These are phyloP conservation scores for Lathyrus oleraceus DNA, from an alignment of 306 rosid genomes.

Conservation along the genomic window DNA sequence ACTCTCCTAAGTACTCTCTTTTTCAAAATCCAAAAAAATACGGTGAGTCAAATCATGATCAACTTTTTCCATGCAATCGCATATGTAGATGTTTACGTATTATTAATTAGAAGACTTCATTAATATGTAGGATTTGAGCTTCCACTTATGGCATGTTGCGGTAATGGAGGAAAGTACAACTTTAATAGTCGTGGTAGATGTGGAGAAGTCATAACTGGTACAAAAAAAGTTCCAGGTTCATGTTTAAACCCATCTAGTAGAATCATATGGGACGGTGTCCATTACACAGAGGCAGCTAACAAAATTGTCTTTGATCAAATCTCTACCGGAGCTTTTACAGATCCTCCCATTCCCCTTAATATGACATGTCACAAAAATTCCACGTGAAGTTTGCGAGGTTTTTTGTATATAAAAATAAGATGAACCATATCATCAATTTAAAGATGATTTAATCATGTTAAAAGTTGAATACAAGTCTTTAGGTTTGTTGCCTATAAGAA, in stretches of 20 bases:
- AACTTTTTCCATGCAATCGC: background rate
- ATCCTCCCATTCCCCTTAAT: slow-evolving; percentile 47
- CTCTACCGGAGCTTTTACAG: slow-evolving; percentile 48
- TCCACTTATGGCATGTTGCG: slow-evolving; percentile 52
- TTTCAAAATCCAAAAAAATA: slow-evolving; percentile 41
- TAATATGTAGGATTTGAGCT: slow-evolving; percentile 50
- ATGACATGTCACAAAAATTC: slow-evolving; percentile 36
- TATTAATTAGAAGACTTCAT: background rate
- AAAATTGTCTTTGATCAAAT: slow-evolving; percentile 41
- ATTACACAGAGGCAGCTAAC: slow-evolving; percentile 57
- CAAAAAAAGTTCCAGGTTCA: slow-evolving; percentile 10
- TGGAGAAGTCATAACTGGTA: slow-evolving; percentile 37
- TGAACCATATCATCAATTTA: background rate
- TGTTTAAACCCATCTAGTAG: slow-evolving; percentile 32
- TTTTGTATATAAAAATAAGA: background rate
- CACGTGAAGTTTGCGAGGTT: background rate
- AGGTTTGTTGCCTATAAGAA: background rate
- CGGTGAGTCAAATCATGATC: slow-evolving; percentile 39
- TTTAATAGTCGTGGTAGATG: slow-evolving; percentile 20
- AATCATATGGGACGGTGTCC: slow-evolving; percentile 57
- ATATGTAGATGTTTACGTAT: too few relatives aligned
- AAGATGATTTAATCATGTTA: background rate
- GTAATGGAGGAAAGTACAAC: slow-evolving; percentile 57
- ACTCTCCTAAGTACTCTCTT: slow-evolving; percentile 41
- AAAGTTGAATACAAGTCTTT: background rate